Base-by-base conservation (phyloP, 768 basidiomycete genomes). In the Leccinum truebloodii region DNA sequence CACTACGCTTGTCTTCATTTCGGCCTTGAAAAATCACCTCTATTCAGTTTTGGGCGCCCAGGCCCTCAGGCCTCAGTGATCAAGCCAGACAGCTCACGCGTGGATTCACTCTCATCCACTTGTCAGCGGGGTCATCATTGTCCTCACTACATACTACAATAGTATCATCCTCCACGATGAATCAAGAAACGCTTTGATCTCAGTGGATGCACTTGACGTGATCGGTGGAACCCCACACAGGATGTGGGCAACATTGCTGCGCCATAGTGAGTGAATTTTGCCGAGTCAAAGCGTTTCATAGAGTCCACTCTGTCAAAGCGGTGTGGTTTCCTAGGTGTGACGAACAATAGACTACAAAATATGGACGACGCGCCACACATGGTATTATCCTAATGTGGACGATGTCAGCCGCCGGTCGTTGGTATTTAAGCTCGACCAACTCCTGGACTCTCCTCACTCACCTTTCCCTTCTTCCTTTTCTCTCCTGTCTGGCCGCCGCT, bases 401-500 rank as follows among this genome's bases (percentile, higher is more conserved):
- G 13, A 22, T 14, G 63, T 65, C 63, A 64, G 63, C 63, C 63
- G 30, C 63, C 58, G 10, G 1, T 46, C 8, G 18, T 6, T 4
- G 41, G 63, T 64, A 64, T 64, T 55, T 65, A 64, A 65, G 6
- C 49, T 8, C 39, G 24, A 26, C 54, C 44, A 49, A 28, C 16
- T 37, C 6, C 32, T 32, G 16, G 32, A 41, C 10, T 39, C 13
- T 18, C 39, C 16, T 41, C 61, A 12, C 30, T 41, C 50, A 22
- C 14, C 4, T 46, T 10, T 35, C 26, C 16, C 30, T 37, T 32
- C 53, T 51, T 14, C 41, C 35, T 48, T 12, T 41, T 50, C 39
- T 37, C 37, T 55, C 52, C 16, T 26, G 13, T 49, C 14, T 60
- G 20, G 16, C 30, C 57, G 24, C 54, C 28, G 49, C 37, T 22